These are phyloP conservation scores for Chaetoceros tenuissimus DNA, from an alignment of 108 stramenopile species.

Conservation along the genomic window DNA sequence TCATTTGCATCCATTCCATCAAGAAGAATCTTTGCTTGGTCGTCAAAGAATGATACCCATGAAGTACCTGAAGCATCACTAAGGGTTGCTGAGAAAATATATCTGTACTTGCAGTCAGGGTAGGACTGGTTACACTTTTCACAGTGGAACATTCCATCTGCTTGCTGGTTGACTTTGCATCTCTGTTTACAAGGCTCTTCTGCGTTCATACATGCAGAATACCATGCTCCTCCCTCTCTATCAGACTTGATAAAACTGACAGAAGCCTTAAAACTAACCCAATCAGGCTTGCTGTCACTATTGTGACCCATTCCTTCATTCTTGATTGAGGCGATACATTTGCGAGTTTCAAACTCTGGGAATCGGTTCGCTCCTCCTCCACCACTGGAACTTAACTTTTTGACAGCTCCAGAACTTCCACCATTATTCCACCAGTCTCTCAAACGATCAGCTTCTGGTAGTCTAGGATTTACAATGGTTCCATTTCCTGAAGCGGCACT, in stretches of 20 bases:
- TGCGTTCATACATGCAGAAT: slow-evolving; percentile 87
- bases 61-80: slow-evolving; percentile 73
- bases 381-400: slow-evolving; percentile 52
- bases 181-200: slow-evolving; percentile 81
- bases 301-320: slow-evolving; percentile 74
- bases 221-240: slow-evolving; percentile 92
- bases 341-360: slow-evolving; percentile 61
- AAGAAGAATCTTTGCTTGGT: slow-evolving; percentile 67
- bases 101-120: slow-evolving; percentile 71
- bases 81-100: slow-evolving; percentile 79
- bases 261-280: slow-evolving; percentile 76
- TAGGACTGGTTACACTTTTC: slow-evolving; percentile 74
- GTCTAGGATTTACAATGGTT: slow-evolving; percentile 33
- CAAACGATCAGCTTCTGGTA: slow-evolving; percentile 49
- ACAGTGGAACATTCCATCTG: slow-evolving; percentile 76
- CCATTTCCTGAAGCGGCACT: slow-evolving; percentile 34
- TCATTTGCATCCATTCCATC: slow-evolving; percentile 80
- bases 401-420: slow-evolving; percentile 31
- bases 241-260: slow-evolving; percentile 90
- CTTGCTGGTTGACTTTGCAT: slow-evolving; percentile 74
- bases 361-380: slow-evolving; percentile 44
- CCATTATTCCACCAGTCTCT: slow-evolving; percentile 59
- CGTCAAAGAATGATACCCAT: slow-evolving; percentile 91
- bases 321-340: slow-evolving; percentile 70
- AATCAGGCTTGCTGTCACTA: slow-evolving; percentile 84